Percentiles rank a stretch among this genome's conserved stretches.
Conservation (phyloP, 2,329 filamentous ascomycete species). For the Ambrosiella xylebori region DNA sequence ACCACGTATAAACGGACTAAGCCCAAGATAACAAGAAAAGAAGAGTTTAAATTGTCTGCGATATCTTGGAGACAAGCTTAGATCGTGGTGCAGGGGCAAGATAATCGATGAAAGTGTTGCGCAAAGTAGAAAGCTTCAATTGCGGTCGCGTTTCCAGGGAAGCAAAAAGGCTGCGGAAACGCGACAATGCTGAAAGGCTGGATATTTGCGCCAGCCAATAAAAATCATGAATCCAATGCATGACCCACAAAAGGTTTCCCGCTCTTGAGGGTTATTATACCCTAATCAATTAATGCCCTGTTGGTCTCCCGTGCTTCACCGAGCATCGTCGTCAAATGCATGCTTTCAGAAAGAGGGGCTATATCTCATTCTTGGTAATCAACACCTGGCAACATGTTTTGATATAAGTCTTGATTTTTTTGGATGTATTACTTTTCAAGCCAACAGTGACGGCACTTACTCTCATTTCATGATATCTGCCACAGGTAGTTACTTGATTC, state of each 20-base stretch:
- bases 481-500: too few species aligned
- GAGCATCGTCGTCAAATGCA: background rate
- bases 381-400: background rate
- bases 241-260: conserved; percentile 1
- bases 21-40: too few species aligned
- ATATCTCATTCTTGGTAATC: background rate
- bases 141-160: conserved; percentile 5
- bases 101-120: background rate
- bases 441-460: too few species aligned
- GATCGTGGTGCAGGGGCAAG: too few species aligned
- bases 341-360: background rate
- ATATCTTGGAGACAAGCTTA: background rate
- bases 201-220: conserved; percentile 11
- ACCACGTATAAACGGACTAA: too few species aligned
- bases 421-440: too few species aligned
- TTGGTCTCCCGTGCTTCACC: background rate
- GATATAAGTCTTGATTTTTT: background rate
- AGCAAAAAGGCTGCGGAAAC: conserved; percentile 10
- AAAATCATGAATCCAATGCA: background rate
- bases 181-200: conserved; percentile 13
- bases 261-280: conserved; percentile 2
- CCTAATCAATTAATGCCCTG: background rate
- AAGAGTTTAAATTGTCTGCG: too few species aligned
- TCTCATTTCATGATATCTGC: too few species aligned
- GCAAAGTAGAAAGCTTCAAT: background rate